phyloP scores from a whole-genome alignment of 371 early-diverging fungal genomes.

The Coemansia sp. region DNA sequence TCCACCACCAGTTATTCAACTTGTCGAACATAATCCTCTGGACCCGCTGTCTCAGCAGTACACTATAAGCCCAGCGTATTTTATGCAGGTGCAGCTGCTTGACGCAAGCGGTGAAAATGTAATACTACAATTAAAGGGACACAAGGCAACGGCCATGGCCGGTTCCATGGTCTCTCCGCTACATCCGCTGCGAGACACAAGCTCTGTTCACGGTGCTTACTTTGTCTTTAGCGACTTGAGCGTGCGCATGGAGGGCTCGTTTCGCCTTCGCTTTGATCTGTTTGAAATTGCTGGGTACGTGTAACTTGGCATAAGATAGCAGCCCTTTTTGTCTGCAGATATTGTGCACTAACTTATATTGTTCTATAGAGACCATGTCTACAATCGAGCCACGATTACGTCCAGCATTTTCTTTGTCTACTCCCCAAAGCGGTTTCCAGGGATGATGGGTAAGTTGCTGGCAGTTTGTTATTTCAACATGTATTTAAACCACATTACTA shows the following conservation, averaged over 20 bases:
- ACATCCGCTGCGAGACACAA: conserved; percentile 81
- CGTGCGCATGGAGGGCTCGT: conserved; percentile 86
- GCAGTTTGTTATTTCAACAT: background rate
- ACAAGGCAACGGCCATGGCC: conserved; percentile 42
- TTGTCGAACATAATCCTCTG: conserved; percentile 62
- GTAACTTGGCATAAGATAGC: background rate
- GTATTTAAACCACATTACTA: background rate
- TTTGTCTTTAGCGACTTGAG: conserved; percentile 96
- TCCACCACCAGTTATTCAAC: conserved; percentile 90
- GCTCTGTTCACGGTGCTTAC: conserved; percentile 86
- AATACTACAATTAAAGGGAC: conserved; percentile 34
- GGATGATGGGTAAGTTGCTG: conserved; percentile 70
- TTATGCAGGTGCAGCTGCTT: conserved; percentile 47
- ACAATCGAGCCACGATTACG: conserved; percentile 73
- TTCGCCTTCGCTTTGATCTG: conserved; percentile 83
- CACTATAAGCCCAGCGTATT: conserved; percentile 35
- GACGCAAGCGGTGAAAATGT: conserved; percentile 20
- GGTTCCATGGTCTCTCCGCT: conserved; percentile 91
- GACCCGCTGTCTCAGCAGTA: conserved; percentile 24
- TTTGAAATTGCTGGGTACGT: conserved; percentile 82
- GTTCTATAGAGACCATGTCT: conserved; percentile 62
- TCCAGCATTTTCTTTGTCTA: conserved; percentile 82
- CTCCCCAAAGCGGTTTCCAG: conserved; percentile 91
- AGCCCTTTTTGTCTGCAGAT: too few species aligned
- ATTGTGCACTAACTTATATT: background rate